Evolutionary conservation across 2,329 filamentous ascomycete species (phyloP).

Genomic region (Diaporthe helianthi): DNA sequence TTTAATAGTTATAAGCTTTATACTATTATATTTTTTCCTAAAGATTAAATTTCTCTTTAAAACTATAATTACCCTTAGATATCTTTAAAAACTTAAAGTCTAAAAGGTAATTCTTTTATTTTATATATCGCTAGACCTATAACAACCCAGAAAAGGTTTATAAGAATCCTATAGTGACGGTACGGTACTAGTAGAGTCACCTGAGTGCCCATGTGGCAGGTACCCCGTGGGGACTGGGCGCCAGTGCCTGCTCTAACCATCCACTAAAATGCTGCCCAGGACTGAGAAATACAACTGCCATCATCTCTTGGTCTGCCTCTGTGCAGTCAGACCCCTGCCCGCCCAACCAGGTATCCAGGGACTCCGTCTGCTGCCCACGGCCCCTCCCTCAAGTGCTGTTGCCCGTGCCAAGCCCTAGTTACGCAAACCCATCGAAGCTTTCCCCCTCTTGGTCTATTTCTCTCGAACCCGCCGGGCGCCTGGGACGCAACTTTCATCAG

Average conservation of each 20-base stretch:
- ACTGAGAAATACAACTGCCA: background rate
- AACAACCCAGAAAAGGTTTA: too few relatives aligned
- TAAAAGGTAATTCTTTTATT: too few relatives aligned
- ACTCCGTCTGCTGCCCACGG: slow-evolving; percentile 13
- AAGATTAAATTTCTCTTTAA: too few relatives aligned
- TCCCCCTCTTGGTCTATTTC: background rate
- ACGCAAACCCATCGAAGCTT: slow-evolving; percentile 24
- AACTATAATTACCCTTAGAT: too few relatives aligned
- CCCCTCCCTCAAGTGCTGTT: slow-evolving; percentile 20
- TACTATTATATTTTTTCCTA: too few relatives aligned
- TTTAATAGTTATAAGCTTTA: too few relatives aligned
- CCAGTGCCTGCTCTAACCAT: background rate
- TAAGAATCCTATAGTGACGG: too few relatives aligned
- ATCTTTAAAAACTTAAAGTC: too few relatives aligned
- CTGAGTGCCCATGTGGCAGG: too few relatives aligned
- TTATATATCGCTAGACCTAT: too few relatives aligned
- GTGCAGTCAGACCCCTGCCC: background rate
- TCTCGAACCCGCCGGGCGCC: slow-evolving; percentile 12
- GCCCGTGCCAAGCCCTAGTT: slow-evolving; percentile 15
- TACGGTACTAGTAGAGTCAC: too few relatives aligned
- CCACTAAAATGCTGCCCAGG: background rate
- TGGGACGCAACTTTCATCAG: background rate
- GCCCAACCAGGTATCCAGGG: background rate
- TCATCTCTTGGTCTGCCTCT: background rate
- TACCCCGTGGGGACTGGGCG: slow-evolving; percentile 13